Percentiles rank a stretch among this genome's conserved stretches.
These are phyloP conservation scores for Pyrenochaeta sp. DNA, from an alignment of 2,329 filamentous ascomycete species.

Conservation along the genomic window DNA sequence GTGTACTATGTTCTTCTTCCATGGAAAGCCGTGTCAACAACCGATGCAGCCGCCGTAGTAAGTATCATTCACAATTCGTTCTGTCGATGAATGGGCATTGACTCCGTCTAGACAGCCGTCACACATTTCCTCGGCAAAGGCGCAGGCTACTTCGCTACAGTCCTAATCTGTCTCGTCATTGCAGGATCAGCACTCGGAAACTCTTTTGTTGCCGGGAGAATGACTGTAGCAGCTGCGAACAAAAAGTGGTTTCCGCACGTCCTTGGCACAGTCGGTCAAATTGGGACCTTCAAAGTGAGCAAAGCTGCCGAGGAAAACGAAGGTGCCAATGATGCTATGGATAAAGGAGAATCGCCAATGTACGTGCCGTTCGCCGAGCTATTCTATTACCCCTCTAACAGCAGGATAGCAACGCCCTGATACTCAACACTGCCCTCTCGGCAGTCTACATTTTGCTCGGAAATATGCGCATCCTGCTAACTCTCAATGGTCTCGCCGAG, in stretches of 20 bases:
- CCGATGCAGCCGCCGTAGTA: constrained; percentile 71
- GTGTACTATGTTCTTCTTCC: constrained; percentile 71
- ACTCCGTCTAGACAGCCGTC: constrained; percentile 36
- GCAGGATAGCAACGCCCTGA: constrained; percentile 38
- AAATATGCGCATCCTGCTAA: constrained; percentile 69
- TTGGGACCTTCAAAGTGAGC: constrained; percentile 37
- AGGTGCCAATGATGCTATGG: constrained; percentile 33
- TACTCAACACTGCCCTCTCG: constrained; percentile 51
- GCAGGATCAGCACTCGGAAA: constrained; percentile 69
- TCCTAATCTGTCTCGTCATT: constrained; percentile 68
- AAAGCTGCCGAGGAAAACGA: constrained; percentile 12
- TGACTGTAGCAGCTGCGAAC: constrained; percentile 66
- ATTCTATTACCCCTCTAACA: neutral
- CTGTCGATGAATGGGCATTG: no score
- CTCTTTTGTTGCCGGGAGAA: constrained; percentile 69
- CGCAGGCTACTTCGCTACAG: constrained; percentile 61
- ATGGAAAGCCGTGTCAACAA: constrained; percentile 66
- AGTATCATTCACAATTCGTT: constrained; percentile 24
- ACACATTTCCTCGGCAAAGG: constrained; percentile 63
- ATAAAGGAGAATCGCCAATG: constrained; percentile 48
- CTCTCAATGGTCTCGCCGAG: constrained; percentile 53
- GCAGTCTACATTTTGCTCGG: constrained; percentile 68
- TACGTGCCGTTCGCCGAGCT: constrained; percentile 10
- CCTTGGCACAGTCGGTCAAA: constrained; percentile 39
- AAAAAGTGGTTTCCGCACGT: constrained; percentile 42